Evolutionary conservation across 2,329 filamentous ascomycete species (phyloP), one percentile per base, ranked within the genome.

Genomic region (Fusarium agapanthi): DNA sequence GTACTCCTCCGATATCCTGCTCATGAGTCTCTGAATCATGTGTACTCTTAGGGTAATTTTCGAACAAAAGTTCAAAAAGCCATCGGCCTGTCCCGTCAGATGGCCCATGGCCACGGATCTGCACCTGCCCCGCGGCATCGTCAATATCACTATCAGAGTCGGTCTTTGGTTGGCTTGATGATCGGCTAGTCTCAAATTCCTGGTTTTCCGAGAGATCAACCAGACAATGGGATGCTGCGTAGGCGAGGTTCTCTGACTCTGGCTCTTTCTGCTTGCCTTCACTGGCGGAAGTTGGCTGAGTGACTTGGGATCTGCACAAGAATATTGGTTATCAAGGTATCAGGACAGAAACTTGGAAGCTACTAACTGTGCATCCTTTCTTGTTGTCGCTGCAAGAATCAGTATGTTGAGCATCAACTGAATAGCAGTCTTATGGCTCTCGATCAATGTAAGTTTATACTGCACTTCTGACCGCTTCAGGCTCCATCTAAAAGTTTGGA

Each of bases 301-400:
- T 14, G 22, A 13, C 15, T 24, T n/a, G 20, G 5, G 11, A 32
- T 11, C 51, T 55, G 12, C 12, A 1, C 16, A 38, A 4, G 5
- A 30, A n/a, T 5, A 1, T 5, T 14, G 4, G 50, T 30, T 12
- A 38, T 5, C 12, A 22, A 14, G 10, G 6, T 14, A 4, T n/a
- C 0, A 7, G 6, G 7, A 30, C 2, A 13, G 1, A 3, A 18
- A 1, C 1, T 0, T 1, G 14, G 20, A n/a, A 5, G 1, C 5
- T 18, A n/a, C 51, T 32, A 3, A 55, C 51, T 43, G 20, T 41
- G 26, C 51, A 30, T 55, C 51, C 12, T 41, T 41, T 43, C 26
- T 55, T 15, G 35, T 32, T 43, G 26, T 20, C 22, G 8, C 15
- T 1, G 26, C 35, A 15, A 55, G 26, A 14, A 30, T 55, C 0